Base-by-base conservation (phyloP, 495 filamentous ascomycete genomes). In the Tuber umbilicatum region DNA sequence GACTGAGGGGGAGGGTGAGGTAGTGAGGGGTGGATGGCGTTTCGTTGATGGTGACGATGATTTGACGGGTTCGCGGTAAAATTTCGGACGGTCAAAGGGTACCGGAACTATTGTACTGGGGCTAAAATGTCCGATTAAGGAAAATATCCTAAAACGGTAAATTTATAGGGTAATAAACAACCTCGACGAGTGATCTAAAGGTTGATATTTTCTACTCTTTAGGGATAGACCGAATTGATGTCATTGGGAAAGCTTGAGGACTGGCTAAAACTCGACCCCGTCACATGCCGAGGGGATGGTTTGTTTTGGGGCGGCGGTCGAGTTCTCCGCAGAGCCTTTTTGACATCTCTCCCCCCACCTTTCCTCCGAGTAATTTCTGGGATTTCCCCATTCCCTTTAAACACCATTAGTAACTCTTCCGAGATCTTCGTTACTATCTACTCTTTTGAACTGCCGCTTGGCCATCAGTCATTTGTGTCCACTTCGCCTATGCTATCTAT, bases 21-120 rank as follows among this genome's bases (percentile, higher is more conserved):
- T 64, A 55, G 71, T 38, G 75, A 68, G 70, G 74, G 72, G 68
- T 64, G 72, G 71, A 45, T 45, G 60, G 69, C 39, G n/a, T 60
- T 47, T 45, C n/a, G 43, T 77, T 67, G 68, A 71, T 70, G 74
- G 50, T 78, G 68, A 76, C 78, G 60, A 35, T 41, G 71, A 73
- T 80, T 70, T 64, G 55, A 35, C 27, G 55, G 55, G 55, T 35
- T 64, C 55, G 55, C 55, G 55, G 55, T 64, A 64, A 64, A 64
- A 64, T 64, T 64, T 64, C 55, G 55, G 55, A 31, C 27, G 27
- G 55, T 64, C 27, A 35, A 64, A 27, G 3, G 55, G 27, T 35
- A 17, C 9, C 2, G 1, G 14, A 35, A 64, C 16, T 64, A 6
- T 35, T 64, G 55, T 64, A 4, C 2, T 14, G 55, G 17, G 55